phyloP scores from a whole-genome alignment of 164 flowering plant genomes.

The Chimonanthus salicifolius region DNA sequence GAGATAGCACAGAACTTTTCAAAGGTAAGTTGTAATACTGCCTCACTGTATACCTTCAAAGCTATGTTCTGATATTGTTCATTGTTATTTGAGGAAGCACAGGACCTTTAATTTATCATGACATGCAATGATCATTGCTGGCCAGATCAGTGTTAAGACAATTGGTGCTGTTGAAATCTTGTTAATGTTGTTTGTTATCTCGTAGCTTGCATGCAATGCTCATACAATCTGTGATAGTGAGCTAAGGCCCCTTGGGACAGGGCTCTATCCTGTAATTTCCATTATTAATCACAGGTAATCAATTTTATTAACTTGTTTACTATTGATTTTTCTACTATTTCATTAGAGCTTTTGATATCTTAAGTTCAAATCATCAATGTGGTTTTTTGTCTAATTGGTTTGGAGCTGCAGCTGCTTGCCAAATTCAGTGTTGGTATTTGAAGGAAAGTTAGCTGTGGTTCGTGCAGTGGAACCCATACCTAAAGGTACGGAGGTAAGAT shows the following conservation, averaged over 20 bases:
- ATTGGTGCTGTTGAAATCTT: neutral
- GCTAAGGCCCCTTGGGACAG: constrained; percentile 86
- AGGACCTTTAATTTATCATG: neutral
- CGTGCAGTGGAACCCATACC: constrained; percentile 79
- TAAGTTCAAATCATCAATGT: neutral
- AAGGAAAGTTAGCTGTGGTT: constrained; percentile 70
- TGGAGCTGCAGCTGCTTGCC: constrained; percentile 76
- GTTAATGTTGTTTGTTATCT: neutral
- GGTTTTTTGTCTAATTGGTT: constrained; percentile 12
- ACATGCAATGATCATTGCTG: neutral
- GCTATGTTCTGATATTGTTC: neutral
- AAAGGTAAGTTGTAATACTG: constrained; percentile 40
- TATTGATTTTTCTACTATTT: neutral
- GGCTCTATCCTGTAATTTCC: constrained; percentile 87
- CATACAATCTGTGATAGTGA: constrained; percentile 96
- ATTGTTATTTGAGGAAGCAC: neutral
- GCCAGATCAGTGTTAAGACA: neutral
- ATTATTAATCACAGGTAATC: constrained; percentile 92
- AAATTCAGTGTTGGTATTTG: constrained; percentile 84
- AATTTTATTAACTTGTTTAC: neutral
- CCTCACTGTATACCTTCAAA: neutral
- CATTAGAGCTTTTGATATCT: neutral
- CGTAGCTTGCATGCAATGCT: constrained; percentile 96
- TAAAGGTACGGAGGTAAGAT: constrained; percentile 72
- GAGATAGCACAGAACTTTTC: constrained; percentile 89